phyloP scores from a whole-genome alignment of 2,329 filamentous ascomycete genomes.

The Mycosphaerella sp. region DNA sequence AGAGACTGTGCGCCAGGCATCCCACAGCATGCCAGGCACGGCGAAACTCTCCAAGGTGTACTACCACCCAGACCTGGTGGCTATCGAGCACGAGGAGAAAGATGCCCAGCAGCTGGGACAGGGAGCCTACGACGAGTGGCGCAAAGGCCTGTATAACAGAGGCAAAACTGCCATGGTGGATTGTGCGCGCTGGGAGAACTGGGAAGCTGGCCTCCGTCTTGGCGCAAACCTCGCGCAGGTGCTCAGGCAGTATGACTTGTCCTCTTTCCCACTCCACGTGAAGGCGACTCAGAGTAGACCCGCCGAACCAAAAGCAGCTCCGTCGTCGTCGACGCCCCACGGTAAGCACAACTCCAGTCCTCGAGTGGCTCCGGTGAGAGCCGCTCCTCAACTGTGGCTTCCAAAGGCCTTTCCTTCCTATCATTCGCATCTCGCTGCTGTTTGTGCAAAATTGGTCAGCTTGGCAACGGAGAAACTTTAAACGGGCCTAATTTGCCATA shows the following conservation, averaged over 20 bases:
- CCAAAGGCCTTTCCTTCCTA: not conserved
- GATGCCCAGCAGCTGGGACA: constrained; percentile 60
- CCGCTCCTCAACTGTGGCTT: not conserved
- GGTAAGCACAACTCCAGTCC: constrained; percentile 25
- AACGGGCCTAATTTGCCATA: constrained; percentile 5
- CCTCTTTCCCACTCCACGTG: constrained; percentile 26
- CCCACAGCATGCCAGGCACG: constrained; percentile 42
- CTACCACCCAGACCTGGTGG: constrained; percentile 56
- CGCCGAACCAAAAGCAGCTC: constrained; percentile 20
- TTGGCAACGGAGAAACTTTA: not conserved
- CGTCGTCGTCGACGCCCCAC: constrained; percentile 19
- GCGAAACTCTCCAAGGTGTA: constrained; percentile 60
- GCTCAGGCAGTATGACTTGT: constrained; percentile 33
- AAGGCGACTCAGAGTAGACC: constrained; percentile 22
- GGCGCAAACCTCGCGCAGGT: constrained; percentile 27
- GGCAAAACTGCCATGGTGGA: constrained; percentile 57
- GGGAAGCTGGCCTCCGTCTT: constrained; percentile 46
- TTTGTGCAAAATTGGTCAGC: not conserved
- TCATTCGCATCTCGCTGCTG: not conserved
- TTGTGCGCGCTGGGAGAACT: constrained; percentile 68
- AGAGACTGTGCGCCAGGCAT: constrained; percentile 49
- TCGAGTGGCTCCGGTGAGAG: constrained; percentile 1
- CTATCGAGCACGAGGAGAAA: constrained; percentile 57
- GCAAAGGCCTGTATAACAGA: constrained; percentile 63
- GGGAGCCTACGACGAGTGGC: constrained; percentile 68